These are phyloP conservation scores for Trifolium fragiferum DNA, from an alignment of 306 rosid genomes.

Conservation along the genomic window DNA sequence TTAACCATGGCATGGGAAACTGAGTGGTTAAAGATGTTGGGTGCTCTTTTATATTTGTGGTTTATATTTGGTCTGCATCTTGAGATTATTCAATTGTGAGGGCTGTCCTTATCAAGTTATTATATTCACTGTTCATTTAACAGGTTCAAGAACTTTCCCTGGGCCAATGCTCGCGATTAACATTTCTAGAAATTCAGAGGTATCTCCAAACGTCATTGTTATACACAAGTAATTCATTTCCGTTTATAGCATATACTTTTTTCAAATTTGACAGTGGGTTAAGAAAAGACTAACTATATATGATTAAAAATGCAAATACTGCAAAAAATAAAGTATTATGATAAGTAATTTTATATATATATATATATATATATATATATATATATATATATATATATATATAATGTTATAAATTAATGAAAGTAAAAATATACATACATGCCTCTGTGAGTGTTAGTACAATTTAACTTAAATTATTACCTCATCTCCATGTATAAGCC, in stretches of 20 bases:
- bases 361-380: too few species aligned
- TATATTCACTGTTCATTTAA: slow-evolving; percentile 41
- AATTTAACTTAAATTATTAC: not conserved
- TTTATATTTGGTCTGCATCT: slow-evolving; percentile 22
- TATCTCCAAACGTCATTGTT: slow-evolving; percentile 45
- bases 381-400: too few species aligned
- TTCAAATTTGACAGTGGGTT: slow-evolving; percentile 19
- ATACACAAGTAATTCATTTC: slow-evolving; percentile 29
- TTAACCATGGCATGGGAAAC: slow-evolving; percentile 28
- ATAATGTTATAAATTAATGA: too few species aligned
- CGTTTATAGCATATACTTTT: not conserved
- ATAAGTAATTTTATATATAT: not conserved
- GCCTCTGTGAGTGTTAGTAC: not conserved
- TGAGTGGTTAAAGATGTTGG: slow-evolving; percentile 39
- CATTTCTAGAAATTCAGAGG: slow-evolving; percentile 79
- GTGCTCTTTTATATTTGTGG: slow-evolving; percentile 30
- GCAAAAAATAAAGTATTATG: slow-evolving; percentile 16
- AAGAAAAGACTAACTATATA: slow-evolving; percentile 14
- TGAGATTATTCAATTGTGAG: slow-evolving; percentile 15
- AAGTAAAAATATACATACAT: slow-evolving; percentile 10
- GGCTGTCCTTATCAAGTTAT: slow-evolving; percentile 21
- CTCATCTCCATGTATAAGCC: slow-evolving; percentile 24
- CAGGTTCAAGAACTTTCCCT: slow-evolving; percentile 82
- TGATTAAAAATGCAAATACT: slow-evolving; percentile 16
- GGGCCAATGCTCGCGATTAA: slow-evolving; percentile 83